A percentile compares a stretch with the other conserved stretches of the same genome.
Evolutionary conservation across 257 asterid species (phyloP).

Genomic region (Pogostemon cablin): DNA sequence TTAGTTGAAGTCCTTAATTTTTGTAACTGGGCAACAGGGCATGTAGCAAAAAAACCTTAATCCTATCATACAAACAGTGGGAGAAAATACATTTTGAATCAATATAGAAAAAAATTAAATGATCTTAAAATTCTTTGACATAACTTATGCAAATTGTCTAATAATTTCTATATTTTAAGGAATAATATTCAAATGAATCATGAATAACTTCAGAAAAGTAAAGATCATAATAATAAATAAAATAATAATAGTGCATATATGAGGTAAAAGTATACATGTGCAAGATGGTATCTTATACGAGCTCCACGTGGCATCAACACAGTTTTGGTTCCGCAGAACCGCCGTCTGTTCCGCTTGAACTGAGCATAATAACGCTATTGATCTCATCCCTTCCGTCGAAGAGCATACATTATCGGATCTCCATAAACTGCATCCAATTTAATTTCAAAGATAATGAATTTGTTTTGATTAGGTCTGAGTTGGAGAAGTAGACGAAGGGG

Average conservation of each 20-base stretch:
- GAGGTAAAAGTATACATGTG: background rate
- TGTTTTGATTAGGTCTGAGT: constrained; percentile 1
- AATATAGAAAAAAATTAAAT: too few species aligned
- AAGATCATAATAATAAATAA: background rate
- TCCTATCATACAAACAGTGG: too few species aligned
- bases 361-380: background rate
- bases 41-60: too few species aligned
- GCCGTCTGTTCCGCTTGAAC: constrained; percentile 24
- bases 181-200: too few species aligned
- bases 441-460: background rate
- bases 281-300: background rate
- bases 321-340: constrained; percentile 45
- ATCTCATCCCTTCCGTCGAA: background rate
- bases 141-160: too few species aligned
- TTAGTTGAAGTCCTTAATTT: background rate
- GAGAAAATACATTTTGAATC: too few species aligned
- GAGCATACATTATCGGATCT: background rate
- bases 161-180: too few species aligned
- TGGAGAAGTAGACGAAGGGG: background rate
- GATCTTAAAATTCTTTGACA: too few species aligned
- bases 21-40: too few species aligned
- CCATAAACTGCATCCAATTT: background rate
- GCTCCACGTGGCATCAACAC: constrained; percentile 33
- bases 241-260: background rate
- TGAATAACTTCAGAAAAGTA: background rate